Conservation (phyloP, 176 grass and related monocot genomes). For the Aegilops umbellulata region DNA sequence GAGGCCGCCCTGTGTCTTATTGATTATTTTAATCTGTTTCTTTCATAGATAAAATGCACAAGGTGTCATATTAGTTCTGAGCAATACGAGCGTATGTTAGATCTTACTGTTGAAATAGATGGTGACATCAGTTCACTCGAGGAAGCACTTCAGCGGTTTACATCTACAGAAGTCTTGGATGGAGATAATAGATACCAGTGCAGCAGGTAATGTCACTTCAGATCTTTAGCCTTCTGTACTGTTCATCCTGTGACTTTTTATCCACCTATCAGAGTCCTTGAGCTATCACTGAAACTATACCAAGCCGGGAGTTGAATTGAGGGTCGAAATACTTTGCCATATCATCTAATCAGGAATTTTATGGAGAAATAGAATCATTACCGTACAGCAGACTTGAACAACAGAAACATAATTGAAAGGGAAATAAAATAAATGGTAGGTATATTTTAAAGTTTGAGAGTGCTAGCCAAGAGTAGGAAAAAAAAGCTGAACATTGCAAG, state of each 20-base stretch:
- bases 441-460: background rate
- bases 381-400: background rate
- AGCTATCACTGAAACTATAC: background rate
- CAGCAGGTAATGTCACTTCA: conserved; percentile 43
- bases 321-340: background rate
- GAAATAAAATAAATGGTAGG: conserved; percentile 7
- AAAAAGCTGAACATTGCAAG: background rate
- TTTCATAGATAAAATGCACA: conserved; percentile 82
- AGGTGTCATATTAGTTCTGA: conserved; percentile 74
- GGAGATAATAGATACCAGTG: conserved; percentile 95
- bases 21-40: conserved; percentile 5
- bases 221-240: conserved; percentile 1
- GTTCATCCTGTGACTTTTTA: background rate
- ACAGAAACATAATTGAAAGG: background rate
- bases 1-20: background rate
- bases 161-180: conserved; percentile 87
- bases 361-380: background rate
- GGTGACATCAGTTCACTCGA: conserved; percentile 79
- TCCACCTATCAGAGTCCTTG: conserved; percentile 1
- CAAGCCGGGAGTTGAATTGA: background rate
- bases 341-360: conserved; percentile 2
- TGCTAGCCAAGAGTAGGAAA: background rate
- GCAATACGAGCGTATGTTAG: conserved; percentile 75
- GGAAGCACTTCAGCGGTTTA: conserved; percentile 88
- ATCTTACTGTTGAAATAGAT: conserved; percentile 95